Evolutionary conservation across 192 early-diverging fungal species (phyloP), one percentile per base, ranked within the genome.

Genomic region (Dissophora ornata): DNA sequence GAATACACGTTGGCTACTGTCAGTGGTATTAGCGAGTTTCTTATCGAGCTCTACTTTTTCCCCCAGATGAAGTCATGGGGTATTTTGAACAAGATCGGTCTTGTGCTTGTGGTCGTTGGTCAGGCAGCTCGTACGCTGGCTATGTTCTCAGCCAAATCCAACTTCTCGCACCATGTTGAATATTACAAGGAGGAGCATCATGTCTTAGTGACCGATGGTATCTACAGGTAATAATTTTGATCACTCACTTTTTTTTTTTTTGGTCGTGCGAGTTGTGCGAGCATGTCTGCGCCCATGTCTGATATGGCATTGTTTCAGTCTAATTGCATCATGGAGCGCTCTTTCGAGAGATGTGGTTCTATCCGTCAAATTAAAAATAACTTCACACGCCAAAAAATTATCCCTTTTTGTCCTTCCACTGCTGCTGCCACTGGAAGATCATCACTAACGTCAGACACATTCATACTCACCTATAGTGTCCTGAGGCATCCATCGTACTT

Each of bases 401-500:
- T n/a, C n/a, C n/a, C 7, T 38, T 38, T 38, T 38, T 38, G 36
- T 38, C 13, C 13, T 38, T 38, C 7, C 44, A 4, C 18, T 45
- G 10, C 18, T 45, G n/a, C n/a, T n/a, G n/a, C n/a, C n/a, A n/a
- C n/a, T n/a, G n/a, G n/a, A n/a, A n/a, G n/a, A n/a, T n/a, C n/a
- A n/a, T n/a, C n/a, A n/a, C n/a, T n/a, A n/a, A n/a, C n/a, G n/a
- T n/a, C n/a, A n/a, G n/a, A n/a, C n/a, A n/a, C n/a, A n/a, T 45
- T 9, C 9, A n/a, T 46, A 24, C 33, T 25, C 18, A 4, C 36
- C 41, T 19, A 18, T 71, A 91, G 91, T 32, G 50, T 88, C 26
- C 88, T 97, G 71, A 89, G 97, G 22, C 97, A 98, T 68, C 97
- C 97, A 13, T 91, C 95, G 13, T 98, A 98, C 65, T 94, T 96